Conservation (phyloP, 495 filamentous ascomycete genomes). For the Aspergillus sclerotioniger region DNA sequence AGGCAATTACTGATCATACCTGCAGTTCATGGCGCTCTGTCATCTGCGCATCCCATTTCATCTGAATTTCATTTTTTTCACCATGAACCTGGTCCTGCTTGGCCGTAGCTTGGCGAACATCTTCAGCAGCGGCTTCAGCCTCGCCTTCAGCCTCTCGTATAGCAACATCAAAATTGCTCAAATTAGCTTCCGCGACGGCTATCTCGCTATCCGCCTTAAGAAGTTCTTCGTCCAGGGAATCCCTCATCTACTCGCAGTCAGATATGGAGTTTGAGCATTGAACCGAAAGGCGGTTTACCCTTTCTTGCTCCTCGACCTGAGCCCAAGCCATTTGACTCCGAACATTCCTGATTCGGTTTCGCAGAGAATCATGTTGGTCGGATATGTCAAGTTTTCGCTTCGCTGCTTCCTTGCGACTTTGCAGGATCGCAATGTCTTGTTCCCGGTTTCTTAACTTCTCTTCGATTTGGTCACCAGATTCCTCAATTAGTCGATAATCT, state of each 20-base stretch:
- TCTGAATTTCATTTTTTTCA: constrained; percentile 41
- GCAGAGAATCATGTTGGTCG: constrained; percentile 56
- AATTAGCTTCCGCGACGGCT: constrained; percentile 35
- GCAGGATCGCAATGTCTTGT: constrained; percentile 49
- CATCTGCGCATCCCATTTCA: constrained; percentile 38
- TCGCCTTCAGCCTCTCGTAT: constrained; percentile 47
- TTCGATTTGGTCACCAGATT: constrained; percentile 67
- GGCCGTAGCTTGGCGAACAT: constrained; percentile 50
- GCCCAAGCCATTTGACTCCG: constrained; percentile 67
- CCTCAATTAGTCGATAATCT: constrained; percentile 79
- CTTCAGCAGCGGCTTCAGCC: constrained; percentile 53
- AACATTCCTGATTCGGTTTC: constrained; percentile 49
- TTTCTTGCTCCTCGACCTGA: constrained; percentile 62
- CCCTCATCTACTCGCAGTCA: constrained; percentile 30
- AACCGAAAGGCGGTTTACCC: constrained; percentile 23
- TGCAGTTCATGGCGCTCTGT: constrained; percentile 43
- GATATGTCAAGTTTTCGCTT: constrained; percentile 54
- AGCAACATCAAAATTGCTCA: constrained; percentile 36
- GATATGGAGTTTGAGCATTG: constrained; percentile 4
- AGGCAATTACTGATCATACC: constrained; percentile 29
- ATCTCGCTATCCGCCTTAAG: constrained; percentile 40
- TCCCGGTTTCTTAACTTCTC: constrained; percentile 49
- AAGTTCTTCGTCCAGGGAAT: constrained; percentile 32
- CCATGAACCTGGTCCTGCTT: constrained; percentile 44
- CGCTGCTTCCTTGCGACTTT: constrained; percentile 45